phyloP scores from a whole-genome alignment of 1,284 basidiomycete genomes.

The Ceratobasidium sp. region DNA sequence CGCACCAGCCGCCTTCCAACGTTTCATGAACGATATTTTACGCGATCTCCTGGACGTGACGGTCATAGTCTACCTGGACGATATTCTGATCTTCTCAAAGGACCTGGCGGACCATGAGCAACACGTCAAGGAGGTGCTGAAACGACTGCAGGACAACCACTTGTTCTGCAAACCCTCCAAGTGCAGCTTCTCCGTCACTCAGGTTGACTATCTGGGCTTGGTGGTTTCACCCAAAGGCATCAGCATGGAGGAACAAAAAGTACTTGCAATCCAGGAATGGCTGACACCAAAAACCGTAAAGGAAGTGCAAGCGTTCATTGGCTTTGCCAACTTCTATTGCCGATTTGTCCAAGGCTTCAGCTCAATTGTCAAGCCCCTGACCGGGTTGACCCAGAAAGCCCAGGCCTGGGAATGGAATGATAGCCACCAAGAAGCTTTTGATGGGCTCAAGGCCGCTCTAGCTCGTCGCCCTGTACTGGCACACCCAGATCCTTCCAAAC shows the following conservation, averaged over 20 bases:
- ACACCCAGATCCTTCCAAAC: constrained; percentile 9
- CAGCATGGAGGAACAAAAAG: constrained; percentile 50
- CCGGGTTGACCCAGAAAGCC: constrained; percentile 46
- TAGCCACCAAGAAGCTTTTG: constrained; percentile 48
- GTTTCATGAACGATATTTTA: constrained; percentile 27
- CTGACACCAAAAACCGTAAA: constrained; percentile 48
- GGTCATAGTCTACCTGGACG: constrained; percentile 12
- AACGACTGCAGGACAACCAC: background rate
- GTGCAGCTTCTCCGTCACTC: background rate
- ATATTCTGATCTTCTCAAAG: constrained; percentile 9
- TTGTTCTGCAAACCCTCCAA: constrained; percentile 16
- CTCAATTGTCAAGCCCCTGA: constrained; percentile 49
- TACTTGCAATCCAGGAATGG: constrained; percentile 50
- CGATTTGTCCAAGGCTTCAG: constrained; percentile 52
- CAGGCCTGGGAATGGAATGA: constrained; percentile 43
- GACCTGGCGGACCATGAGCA: background rate
- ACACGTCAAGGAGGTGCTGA: constrained; percentile 17
- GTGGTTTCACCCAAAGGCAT: constrained; percentile 3
- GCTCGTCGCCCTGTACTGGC: constrained; percentile 1
- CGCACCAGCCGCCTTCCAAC: constrained; percentile 30
- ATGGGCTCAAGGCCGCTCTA: constrained; percentile 46
- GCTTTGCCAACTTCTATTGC: no score
- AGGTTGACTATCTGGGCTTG: constrained; percentile 2
- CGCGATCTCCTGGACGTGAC: background rate
- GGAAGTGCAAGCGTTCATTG: constrained; percentile 51